Evolutionary conservation across 148 eudicot species (phyloP).

Genomic region (Cornus kousa): DNA sequence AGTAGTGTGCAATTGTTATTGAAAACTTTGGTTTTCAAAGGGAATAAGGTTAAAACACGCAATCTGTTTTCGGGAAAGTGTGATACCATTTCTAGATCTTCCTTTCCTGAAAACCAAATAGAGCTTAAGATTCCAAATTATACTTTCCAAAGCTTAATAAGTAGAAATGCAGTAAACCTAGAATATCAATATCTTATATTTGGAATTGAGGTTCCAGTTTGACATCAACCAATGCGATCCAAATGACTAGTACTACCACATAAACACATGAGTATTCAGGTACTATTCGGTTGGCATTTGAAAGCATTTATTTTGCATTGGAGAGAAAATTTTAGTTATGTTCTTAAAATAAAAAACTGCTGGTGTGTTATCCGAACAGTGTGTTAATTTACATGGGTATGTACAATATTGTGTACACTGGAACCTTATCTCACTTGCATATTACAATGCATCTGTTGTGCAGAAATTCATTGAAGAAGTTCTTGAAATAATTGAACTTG

Average conservation of each 20-base stretch:
- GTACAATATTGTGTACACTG: not conserved
- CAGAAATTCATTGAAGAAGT: slow-evolving; percentile 54
- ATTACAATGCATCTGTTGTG: not conserved
- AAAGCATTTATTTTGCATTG: too few relatives aligned
- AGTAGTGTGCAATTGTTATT: too few relatives aligned
- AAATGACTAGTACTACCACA: too few relatives aligned
- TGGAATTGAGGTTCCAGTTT: too few relatives aligned
- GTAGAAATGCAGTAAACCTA: not conserved
- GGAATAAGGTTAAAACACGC: too few relatives aligned
- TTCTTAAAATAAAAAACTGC: not conserved
- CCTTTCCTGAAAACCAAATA: too few relatives aligned
- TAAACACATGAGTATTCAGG: not conserved
- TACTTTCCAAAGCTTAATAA: not conserved
- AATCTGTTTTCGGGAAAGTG: too few relatives aligned
- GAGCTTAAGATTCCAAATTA: too few relatives aligned
- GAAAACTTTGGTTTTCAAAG: too few relatives aligned
- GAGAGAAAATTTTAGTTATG: not conserved
- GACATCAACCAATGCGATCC: not conserved
- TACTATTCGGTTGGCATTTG: not conserved
- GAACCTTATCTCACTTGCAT: not conserved
- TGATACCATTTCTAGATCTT: too few relatives aligned
- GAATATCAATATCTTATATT: not conserved
- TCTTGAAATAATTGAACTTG: slow-evolving; percentile 37
- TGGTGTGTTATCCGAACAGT: not conserved
- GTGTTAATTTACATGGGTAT: not conserved